Evolutionary conservation across 148 eudicot species (phyloP), one percentile per base, ranked within the genome.

Genomic region (Rhododendron ovatum): DNA sequence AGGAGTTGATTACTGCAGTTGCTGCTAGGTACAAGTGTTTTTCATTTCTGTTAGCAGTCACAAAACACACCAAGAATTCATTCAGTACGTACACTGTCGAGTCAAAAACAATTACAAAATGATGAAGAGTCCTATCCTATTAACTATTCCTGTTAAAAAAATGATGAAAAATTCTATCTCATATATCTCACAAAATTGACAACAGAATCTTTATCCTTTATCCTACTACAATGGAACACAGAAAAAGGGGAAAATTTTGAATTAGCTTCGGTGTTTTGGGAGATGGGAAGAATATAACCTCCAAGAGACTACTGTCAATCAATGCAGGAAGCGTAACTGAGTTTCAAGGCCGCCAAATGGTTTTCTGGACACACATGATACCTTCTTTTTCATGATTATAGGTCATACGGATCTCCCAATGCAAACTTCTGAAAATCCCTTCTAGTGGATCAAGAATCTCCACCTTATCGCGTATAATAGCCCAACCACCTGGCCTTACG

Each of bases 371-470:
- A 85, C 92, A 93, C 18, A 97, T 91, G 81, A 97, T 90, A 33
- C 99, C 99, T 83, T 97, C 99, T 85, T 94, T 93, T 22, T 88
- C 94, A 83, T 97, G 92, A 76, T 92, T 86, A 86, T 91, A 97
- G 35, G 96, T 94, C 98, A 97, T 90, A 15, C 93, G 95, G 45
- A 97, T 95, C 26, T 97, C 98, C 98, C 98, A 95, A 37, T 94
- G 95, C 92, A 95, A 88, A 88, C 95, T 92, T 88, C 93, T 93
- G 84, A 97, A 89, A 79, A 97, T 95, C 39, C 87, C 92, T 88
- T 97, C 98, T 28, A 97, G 86, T 14, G 98, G 93, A 61, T 92
- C 94, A 63, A 97, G 90, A 81, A 95, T 93, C 47, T 91, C 92
- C 43, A 92, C 92, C 89, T 95, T 95, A 89, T 98, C 99, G 0